phyloP scores from a whole-genome alignment of 495 filamentous ascomycete genomes.

The Penicilliopsis zonata region DNA sequence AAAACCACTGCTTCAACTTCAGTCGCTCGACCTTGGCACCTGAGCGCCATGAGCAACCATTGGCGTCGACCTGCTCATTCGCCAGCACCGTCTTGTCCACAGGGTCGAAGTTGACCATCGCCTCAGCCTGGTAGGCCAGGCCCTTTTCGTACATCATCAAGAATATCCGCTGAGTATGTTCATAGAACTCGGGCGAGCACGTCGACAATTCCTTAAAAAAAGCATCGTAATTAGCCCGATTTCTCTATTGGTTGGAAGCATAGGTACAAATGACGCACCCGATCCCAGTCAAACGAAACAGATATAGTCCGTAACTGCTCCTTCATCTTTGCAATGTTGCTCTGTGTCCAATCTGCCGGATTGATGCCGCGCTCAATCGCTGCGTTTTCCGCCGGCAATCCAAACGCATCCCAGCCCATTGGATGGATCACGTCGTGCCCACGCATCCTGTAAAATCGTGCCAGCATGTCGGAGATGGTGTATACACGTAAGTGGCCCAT shows the following conservation, averaged over 20 bases:
- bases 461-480: conserved; percentile 78
- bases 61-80: conserved; percentile 81
- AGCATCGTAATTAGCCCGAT: background rate
- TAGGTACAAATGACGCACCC: conserved; percentile 40
- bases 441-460: conserved; percentile 64
- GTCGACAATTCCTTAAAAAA: conserved; percentile 62
- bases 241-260: background rate
- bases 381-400: conserved; percentile 83
- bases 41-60: conserved; percentile 77
- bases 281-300: conserved; percentile 69
- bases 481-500: conserved; percentile 84
- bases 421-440: conserved; percentile 70
- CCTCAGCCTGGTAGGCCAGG: conserved; percentile 67
- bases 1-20: conserved; percentile 80
- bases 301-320: conserved; percentile 66
- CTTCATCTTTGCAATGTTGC: conserved; percentile 78
- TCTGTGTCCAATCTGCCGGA: conserved; percentile 64
- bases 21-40: conserved; percentile 75
- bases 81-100: conserved; percentile 82
- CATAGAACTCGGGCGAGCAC: conserved; percentile 73
- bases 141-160: conserved; percentile 57
- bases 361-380: conserved; percentile 78
- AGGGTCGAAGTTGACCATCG: conserved; percentile 82
- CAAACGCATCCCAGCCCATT: conserved; percentile 93
- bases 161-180: conserved; percentile 80